Base-by-base conservation (phyloP, 2,329 filamentous ascomycete species). In the Ophiostoma tasmaniense region DNA sequence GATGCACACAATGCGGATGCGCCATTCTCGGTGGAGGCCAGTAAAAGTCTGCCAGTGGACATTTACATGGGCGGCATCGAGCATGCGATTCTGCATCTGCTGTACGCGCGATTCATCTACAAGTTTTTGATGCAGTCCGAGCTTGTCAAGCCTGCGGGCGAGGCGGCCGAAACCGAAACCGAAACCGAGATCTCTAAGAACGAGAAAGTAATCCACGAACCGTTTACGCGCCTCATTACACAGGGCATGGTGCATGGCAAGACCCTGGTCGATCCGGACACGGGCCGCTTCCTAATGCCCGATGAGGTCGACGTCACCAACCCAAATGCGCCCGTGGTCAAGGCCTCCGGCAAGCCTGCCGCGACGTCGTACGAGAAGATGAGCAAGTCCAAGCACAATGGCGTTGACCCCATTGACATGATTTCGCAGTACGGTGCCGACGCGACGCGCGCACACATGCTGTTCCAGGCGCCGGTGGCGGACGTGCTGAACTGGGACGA, bases 301-400 rank as follows among this genome's bases (percentile, higher is more conserved):
- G 84, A 88, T 20, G 91, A 96, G 76, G 82, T 96, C 17, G 88
- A 93, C 72, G 74, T 89, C 4, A 82, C 81, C 3, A 82, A 85
- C 55, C 80, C 84, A 0, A 79, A 81, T 0, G 79, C 80, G 14
- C 90, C 90, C 0, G 81, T 82, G 68, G 84, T 95, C n/a, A 82
- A 82, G 22, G 82, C 84, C 0, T 90, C 87, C 0, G 86, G 87
- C 3, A 79, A 84, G 65, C 74, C 75, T 0, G 87, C 90, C 1
- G 84, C 81, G 35, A 78, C 92, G 22, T 88, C 86, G 1, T 96
- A 85, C 74, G 92, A 96, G 77, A 97, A 97, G 76, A 97, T 97
- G 93, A 95, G 91, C 52, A 97, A 97, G 79, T 96, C 91, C 74
- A 97, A 97, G 78, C 84, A 95, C 80, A 97, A 97, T 75, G 93